Percentiles rank a stretch among this genome's conserved stretches.
Evolutionary conservation across 805 yeast species (phyloP).

Genomic region (Danielia oregonensis): DNA sequence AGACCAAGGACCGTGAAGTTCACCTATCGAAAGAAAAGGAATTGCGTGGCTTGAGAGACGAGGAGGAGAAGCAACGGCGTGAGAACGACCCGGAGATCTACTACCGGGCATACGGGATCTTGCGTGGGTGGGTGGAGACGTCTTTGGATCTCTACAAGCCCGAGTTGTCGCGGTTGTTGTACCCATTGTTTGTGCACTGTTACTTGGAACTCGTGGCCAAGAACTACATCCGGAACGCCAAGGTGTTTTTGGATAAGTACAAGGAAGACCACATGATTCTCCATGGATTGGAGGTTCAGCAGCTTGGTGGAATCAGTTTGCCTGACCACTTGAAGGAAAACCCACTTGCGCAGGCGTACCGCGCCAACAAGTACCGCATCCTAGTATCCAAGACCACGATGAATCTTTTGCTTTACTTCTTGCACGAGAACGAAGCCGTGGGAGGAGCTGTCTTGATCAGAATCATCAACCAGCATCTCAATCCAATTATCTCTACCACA

Average conservation of each 20-base stretch:
- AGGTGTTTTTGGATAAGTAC: slow-evolving; percentile 71
- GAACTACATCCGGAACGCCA: slow-evolving; percentile 57
- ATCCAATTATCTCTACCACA: slow-evolving; percentile 42
- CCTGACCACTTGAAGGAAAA: slow-evolving; percentile 82
- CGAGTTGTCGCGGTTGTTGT: slow-evolving; percentile 76
- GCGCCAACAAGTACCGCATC: slow-evolving; percentile 68
- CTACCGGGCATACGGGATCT: slow-evolving; percentile 73
- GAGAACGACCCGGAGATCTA: slow-evolving; percentile 67
- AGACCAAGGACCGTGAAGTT: slow-evolving; percentile 35
- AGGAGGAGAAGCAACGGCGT: slow-evolving; percentile 42
- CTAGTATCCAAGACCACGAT: slow-evolving; percentile 79
- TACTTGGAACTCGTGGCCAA: slow-evolving; percentile 75
- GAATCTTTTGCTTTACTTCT: slow-evolving; percentile 76
- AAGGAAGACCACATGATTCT: slow-evolving; percentile 66
- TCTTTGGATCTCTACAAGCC: slow-evolving; percentile 89
- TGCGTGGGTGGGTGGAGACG: slow-evolving; percentile 85
- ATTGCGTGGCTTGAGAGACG: slow-evolving; percentile 33
- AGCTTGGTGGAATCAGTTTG: slow-evolving; percentile 68
- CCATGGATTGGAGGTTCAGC: slow-evolving; percentile 74
- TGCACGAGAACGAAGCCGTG: slow-evolving; percentile 86
- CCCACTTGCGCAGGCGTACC: slow-evolving; percentile 72
- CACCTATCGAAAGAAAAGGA: slow-evolving; percentile 38
- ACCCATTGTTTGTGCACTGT: slow-evolving; percentile 90
- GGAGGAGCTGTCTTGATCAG: slow-evolving; percentile 89
- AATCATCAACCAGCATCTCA: slow-evolving; percentile 79